Conservation (phyloP, 1,284 basidiomycete genomes). For the Ganoderma leucocontextum region DNA sequence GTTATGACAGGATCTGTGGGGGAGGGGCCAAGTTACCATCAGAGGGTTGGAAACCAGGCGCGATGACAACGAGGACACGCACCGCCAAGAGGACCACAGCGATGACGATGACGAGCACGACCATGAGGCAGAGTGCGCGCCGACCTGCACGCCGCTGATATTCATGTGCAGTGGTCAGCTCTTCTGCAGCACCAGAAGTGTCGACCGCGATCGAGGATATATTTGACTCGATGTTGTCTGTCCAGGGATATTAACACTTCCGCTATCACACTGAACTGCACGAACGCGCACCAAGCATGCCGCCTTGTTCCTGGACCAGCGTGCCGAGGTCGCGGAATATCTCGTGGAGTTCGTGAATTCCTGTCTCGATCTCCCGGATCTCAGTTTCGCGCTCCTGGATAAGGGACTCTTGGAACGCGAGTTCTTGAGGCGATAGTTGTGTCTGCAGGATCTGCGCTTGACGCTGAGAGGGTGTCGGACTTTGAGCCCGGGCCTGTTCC, state of each 20-base stretch:
- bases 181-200: constrained; percentile 86
- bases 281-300: constrained; percentile 85
- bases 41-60: constrained; percentile 39
- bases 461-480: constrained; percentile 53
- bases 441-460: constrained; percentile 78
- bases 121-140: constrained; percentile 88
- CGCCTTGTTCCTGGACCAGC: constrained; percentile 94
- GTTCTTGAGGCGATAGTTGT: constrained; percentile 87
- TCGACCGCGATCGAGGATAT: constrained; percentile 89
- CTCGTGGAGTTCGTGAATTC: constrained; percentile 96
- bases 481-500: constrained; percentile 38
- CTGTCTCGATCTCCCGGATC: constrained; percentile 96
- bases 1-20: constrained; percentile 41
- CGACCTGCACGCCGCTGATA: constrained; percentile 96
- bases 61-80: constrained; percentile 49
- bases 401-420: constrained; percentile 95
- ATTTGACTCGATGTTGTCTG: constrained; percentile 98
- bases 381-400: constrained; percentile 96
- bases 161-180: constrained; percentile 90
- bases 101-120: constrained; percentile 89
- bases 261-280: background rate
- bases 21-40: constrained; percentile 26
- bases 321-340: constrained; percentile 98
- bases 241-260: background rate
- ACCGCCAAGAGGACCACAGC: constrained; percentile 94